These are phyloP conservation scores for Trametes punicea DNA, from an alignment of 768 basidiomycete genomes.

Conservation along the genomic window DNA sequence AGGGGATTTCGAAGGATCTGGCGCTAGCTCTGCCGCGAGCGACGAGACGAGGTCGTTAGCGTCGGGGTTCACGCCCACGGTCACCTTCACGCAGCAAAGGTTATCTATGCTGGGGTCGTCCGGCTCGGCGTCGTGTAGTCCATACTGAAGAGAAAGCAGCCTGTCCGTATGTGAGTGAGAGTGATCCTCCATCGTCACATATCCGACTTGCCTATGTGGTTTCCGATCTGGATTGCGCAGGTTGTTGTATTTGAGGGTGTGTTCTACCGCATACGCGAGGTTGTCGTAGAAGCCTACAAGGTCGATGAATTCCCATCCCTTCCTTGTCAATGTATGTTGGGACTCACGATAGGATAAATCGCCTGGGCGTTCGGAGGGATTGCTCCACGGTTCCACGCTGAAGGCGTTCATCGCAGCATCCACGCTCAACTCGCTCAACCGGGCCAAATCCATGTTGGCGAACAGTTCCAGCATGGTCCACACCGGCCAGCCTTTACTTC, in stretches of 20 bases:
- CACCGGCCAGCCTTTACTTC: constrained; percentile 41
- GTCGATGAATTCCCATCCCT: background rate
- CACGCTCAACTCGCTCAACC: constrained; percentile 53
- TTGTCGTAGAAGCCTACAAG: constrained; percentile 47
- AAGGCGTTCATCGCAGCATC: constrained; percentile 48
- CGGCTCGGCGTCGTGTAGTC: constrained; percentile 39
- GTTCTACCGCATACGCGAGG: constrained; percentile 44
- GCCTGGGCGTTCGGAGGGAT: constrained; percentile 36
- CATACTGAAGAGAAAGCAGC: constrained; percentile 58
- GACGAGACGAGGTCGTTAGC: constrained; percentile 59
- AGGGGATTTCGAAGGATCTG: constrained; percentile 23
- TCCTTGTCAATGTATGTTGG: too few relatives aligned
- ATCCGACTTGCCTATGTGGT: constrained; percentile 35
- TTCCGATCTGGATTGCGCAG: background rate
- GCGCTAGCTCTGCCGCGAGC: constrained; percentile 41
- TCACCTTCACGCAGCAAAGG: constrained; percentile 51
- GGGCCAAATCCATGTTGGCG: constrained; percentile 65
- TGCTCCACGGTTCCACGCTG: constrained; percentile 38
- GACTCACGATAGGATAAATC: constrained; percentile 41
- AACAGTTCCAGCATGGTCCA: constrained; percentile 65
- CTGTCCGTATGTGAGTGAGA: constrained; percentile 30
- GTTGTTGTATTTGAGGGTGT: constrained; percentile 22
- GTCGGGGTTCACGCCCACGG: constrained; percentile 39
- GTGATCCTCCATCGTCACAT: background rate
- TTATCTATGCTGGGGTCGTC: constrained; percentile 27